Base-by-base conservation (phyloP, 1,284 basidiomycete species). In the Papiliotrema nemorosa region DNA sequence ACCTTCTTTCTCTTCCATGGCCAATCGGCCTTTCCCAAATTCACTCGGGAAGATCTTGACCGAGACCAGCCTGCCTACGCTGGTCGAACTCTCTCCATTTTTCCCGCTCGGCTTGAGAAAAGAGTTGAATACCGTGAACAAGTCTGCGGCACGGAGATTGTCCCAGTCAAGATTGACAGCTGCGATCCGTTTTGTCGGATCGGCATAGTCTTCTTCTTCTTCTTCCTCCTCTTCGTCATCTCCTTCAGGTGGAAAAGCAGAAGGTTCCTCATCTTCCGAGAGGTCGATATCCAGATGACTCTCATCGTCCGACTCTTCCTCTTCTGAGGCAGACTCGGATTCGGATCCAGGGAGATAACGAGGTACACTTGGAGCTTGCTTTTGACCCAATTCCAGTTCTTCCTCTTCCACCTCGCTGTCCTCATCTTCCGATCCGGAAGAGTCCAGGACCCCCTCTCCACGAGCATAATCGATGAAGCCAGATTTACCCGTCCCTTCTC, bases 161-260 rank as follows among this genome's bases (percentile, higher is more conserved):
- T 98, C 96, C 96, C 96, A 99, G 76, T 99, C 96, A 53, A 98
- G 82, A 70, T 98, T 97, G 60, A 99, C 94, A 25, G 88, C 83
- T 0, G 94, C 96, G 5, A 97, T 76, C 13, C 94, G 81, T 41
- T 78, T 80, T 1, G 89, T 90, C 1, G 76, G 71, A 14, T 52
- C 50, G 33, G 36, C 50, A 25, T 52, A 41, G 12, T 22, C 38
- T 24, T 63, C 61, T 16, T 60, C 60, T 12, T 52, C 50, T 18
- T 55, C 60, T 37, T 66, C 63, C 16, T 59, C 59, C 9, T 59
- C 58, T 4, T 51, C 59, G 13, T 48, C 50, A 2, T 40, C 53
- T 5, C 44, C 49, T 21, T 59, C 59, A 6, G 52, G 49, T 18
- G 47, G 60, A 38, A 66, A 67, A 10, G 57, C 59, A 1, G 62